Conservation (phyloP, 768 basidiomycete species). For the Clitopilus hobsonii region DNA sequence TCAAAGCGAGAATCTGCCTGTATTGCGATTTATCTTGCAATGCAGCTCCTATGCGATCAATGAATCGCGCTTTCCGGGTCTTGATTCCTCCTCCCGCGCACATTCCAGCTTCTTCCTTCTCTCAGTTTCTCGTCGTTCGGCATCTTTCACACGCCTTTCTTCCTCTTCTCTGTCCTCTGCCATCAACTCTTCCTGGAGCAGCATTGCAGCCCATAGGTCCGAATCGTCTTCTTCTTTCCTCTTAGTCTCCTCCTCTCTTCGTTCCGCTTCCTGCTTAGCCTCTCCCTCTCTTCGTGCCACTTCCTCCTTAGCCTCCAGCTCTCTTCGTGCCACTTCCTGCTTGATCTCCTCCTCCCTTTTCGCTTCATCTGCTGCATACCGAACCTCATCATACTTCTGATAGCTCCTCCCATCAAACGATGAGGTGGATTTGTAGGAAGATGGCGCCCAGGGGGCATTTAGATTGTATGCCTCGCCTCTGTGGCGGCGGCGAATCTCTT, state of each 20-base stretch:
- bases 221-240: not conserved
- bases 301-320: no score
- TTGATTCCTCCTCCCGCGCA: no score
- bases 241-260: not conserved
- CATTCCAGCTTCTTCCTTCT: not conserved
- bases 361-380: not conserved
- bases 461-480: conserved; percentile 39
- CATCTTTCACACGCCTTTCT: conserved; percentile 1
- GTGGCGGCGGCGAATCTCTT: conserved; percentile 35
- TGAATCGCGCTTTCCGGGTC: no score
- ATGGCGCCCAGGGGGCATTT: conserved; percentile 25
- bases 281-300: not conserved
- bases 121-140: not conserved
- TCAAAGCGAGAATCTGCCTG: no score
- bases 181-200: not conserved
- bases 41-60: no score
- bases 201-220: not conserved
- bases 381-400: not conserved
- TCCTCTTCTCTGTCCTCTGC: not conserved
- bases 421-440: conserved; percentile 23
- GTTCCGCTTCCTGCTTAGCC: not conserved
- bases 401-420: not conserved
- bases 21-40: no score
- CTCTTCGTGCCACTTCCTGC: no score
- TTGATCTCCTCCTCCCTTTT: no score